phyloP scores from a whole-genome alignment of 208 protist species.

The Phytomonas francai region DNA sequence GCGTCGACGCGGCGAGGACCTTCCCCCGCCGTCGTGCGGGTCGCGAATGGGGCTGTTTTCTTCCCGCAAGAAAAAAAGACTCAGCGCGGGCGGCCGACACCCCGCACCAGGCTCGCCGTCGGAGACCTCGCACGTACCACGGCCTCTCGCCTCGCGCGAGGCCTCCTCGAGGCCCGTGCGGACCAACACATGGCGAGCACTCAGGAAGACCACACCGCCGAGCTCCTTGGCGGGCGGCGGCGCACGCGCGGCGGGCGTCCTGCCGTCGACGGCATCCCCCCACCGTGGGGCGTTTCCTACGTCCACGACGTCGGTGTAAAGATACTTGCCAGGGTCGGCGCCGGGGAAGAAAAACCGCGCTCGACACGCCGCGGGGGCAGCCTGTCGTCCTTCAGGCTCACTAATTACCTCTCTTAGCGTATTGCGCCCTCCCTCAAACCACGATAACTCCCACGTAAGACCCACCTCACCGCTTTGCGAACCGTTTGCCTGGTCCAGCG shows the following conservation, averaged over 20 bases:
- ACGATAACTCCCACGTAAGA: neutral
- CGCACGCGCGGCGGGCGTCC: neutral
- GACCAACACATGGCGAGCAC: conserved; percentile 41
- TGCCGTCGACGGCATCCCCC: too few relatives aligned
- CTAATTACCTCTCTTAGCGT: too few relatives aligned
- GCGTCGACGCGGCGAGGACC: neutral
- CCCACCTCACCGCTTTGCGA: too few relatives aligned
- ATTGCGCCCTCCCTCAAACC: too few relatives aligned
- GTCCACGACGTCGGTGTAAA: too few relatives aligned
- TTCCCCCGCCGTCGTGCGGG: neutral
- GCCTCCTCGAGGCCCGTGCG: conserved; percentile 7
- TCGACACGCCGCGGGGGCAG: too few relatives aligned
- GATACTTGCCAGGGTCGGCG: too few relatives aligned
- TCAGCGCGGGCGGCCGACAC: neutral
- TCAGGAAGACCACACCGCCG: conserved; percentile 39
- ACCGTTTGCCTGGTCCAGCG: conserved; percentile 14
- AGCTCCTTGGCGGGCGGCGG: conserved; percentile 9
- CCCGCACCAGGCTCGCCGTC: too few relatives aligned
- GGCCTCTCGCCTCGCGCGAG: neutral
- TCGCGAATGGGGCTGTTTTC: neutral
- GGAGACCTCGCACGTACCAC: neutral
- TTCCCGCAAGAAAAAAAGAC: conserved; percentile 12
- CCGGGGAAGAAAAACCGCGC: too few relatives aligned
- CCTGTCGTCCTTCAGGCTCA: too few relatives aligned
- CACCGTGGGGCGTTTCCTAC: too few relatives aligned